Percentiles rank a stretch among this genome's conserved stretches.
phyloP scores from a whole-genome alignment of 2,329 filamentous ascomycete species.

The Xylariaceae sp. region DNA sequence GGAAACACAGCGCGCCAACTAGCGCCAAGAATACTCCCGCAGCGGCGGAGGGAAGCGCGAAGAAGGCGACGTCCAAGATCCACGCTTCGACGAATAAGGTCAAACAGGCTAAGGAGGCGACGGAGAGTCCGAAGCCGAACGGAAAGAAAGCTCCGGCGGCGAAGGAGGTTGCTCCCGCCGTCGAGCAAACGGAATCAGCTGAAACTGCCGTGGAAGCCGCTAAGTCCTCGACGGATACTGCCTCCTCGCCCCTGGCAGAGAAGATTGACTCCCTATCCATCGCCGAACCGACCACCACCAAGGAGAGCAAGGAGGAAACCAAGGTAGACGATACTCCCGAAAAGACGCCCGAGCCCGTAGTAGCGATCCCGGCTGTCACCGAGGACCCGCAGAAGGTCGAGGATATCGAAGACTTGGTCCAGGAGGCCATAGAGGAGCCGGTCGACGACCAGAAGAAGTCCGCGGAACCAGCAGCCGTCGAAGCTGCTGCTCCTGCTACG shows the following conservation, averaged over 20 bases:
- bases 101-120: conserved; percentile 24
- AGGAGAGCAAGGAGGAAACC: conserved; percentile 4
- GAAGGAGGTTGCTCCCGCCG: conserved; percentile 31
- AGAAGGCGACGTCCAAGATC: conserved; percentile 32
- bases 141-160: conserved; percentile 25
- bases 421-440: conserved; percentile 18
- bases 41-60: conserved; percentile 23
- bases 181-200: conserved; percentile 26
- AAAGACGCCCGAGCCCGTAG: conserved; percentile 3
- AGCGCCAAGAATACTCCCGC: too few relatives aligned
- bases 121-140: conserved; percentile 22
- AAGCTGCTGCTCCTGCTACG: conserved; percentile 1
- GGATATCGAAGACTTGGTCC: conserved; percentile 33
- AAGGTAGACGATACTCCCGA: neutral
- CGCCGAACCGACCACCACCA: conserved; percentile 2
- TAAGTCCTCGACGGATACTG: conserved; percentile 25
- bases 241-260: conserved; percentile 18
- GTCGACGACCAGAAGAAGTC: conserved; percentile 1
- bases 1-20: conserved; percentile 37
- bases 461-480: conserved; percentile 6
- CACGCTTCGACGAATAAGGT: conserved; percentile 29
- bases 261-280: conserved; percentile 18
- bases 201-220: conserved; percentile 24
- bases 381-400: conserved; percentile 30
- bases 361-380: conserved; percentile 13